A percentile compares a stretch with the other conserved stretches of the same genome.
phyloP scores from a whole-genome alignment of 345 rosid species.

The Hirschfeldia incana region DNA sequence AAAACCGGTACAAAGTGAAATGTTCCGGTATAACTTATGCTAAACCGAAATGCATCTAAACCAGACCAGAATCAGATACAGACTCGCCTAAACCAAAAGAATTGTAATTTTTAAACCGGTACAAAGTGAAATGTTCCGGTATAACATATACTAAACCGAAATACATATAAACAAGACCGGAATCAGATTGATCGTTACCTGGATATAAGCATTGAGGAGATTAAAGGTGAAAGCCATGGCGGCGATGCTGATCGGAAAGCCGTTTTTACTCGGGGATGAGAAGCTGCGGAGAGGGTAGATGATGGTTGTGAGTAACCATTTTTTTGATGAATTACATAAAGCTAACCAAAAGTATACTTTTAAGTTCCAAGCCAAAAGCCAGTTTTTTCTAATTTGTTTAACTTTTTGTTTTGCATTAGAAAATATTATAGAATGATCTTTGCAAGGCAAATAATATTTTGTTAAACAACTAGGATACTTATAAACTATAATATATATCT shows the following conservation, averaged over 20 bases:
- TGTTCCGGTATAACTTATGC: slow-evolving; percentile 4
- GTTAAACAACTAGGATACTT: too few species aligned
- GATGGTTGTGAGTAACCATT: too few species aligned
- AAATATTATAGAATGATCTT: too few species aligned
- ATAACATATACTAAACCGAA: slow-evolving; percentile 5
- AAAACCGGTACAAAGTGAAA: background rate
- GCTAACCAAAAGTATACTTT: too few species aligned
- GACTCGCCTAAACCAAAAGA: background rate
- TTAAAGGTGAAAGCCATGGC: slow-evolving; percentile 66
- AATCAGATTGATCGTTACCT: slow-evolving; percentile 32
- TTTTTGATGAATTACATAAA: too few species aligned
- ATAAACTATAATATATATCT: too few species aligned
- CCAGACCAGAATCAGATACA: background rate
- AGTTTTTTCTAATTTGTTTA: too few species aligned
- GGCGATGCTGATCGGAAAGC: slow-evolving; percentile 62
- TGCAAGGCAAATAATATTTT: too few species aligned
- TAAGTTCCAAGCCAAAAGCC: too few species aligned
- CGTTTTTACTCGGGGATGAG: background rate
- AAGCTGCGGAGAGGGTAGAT: slow-evolving; percentile 68
- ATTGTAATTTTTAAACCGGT: background rate
- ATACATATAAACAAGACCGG: slow-evolving; percentile 9
- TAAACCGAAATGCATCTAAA: background rate
- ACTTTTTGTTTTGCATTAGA: too few species aligned
- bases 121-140: background rate
- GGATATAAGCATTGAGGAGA: slow-evolving; percentile 67